A percentile compares a stretch with the other conserved stretches of the same genome.
Conservation (phyloP, 495 filamentous ascomycete genomes). For the Hypoxylon lienhwacheense region DNA sequence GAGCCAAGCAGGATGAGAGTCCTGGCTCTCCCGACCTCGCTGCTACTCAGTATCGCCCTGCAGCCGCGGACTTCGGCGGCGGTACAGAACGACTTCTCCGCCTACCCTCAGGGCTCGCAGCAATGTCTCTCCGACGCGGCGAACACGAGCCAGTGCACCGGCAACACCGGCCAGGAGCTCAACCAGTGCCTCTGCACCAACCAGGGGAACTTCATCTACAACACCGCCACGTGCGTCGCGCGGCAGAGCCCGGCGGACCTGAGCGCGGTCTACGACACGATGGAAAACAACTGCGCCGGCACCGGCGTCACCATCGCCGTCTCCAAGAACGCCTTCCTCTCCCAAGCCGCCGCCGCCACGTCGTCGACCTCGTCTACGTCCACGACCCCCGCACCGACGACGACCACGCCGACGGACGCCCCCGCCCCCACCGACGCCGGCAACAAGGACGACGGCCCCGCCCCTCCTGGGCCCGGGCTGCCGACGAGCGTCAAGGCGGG, state of each 20-base stretch:
- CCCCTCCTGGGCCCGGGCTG: too few relatives aligned
- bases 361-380: slow-evolving; percentile 13
- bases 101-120: slow-evolving; percentile 47
- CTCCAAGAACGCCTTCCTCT: slow-evolving; percentile 31
- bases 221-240: slow-evolving; percentile 47
- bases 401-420: not conserved
- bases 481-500: slow-evolving; percentile 22
- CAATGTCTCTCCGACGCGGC: slow-evolving; percentile 44
- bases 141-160: slow-evolving; percentile 37
- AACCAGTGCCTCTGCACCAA: slow-evolving; percentile 51
- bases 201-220: slow-evolving; percentile 47
- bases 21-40: slow-evolving; percentile 25
- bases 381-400: not conserved
- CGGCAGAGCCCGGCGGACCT: slow-evolving; percentile 37
- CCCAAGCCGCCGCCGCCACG: slow-evolving; percentile 42
- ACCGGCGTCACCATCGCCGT: slow-evolving; percentile 39
- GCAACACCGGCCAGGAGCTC: slow-evolving; percentile 36
- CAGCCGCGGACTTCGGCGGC: slow-evolving; percentile 27
- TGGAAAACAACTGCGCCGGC: slow-evolving; percentile 43
- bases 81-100: slow-evolving; percentile 44
- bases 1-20: slow-evolving; percentile 26
- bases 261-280: slow-evolving; percentile 40
- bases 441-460: not conserved
- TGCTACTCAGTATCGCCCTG: slow-evolving; percentile 40
- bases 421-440: not conserved